Conservation (phyloP, 345 rosid genomes). For the Syzygium oleosum region DNA sequence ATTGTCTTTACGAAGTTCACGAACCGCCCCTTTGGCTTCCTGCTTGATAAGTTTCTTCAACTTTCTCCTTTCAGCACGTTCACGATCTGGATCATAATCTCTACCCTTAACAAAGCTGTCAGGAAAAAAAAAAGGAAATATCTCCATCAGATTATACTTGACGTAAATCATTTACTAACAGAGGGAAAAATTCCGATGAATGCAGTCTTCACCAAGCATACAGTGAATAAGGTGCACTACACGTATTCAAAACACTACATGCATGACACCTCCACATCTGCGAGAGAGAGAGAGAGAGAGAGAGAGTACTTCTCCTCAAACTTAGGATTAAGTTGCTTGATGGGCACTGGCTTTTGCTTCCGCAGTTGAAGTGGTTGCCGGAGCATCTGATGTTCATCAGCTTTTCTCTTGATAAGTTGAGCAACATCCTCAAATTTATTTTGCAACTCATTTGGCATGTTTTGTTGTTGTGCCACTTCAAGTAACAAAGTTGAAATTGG, state of each 20-base stretch:
- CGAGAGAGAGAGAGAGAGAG: not conserved
- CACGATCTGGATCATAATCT: slow-evolving; percentile 91
- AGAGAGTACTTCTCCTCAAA: slow-evolving; percentile 61
- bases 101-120: slow-evolving; percentile 80
- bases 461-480: slow-evolving; percentile 46
- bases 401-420: slow-evolving; percentile 43
- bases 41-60: slow-evolving; percentile 40
- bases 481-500: slow-evolving; percentile 46
- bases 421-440: slow-evolving; percentile 43
- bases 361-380: slow-evolving; percentile 74
- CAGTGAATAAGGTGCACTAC: not conserved
- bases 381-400: slow-evolving; percentile 28
- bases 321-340: slow-evolving; percentile 66
- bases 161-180: not conserved
- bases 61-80: slow-evolving; percentile 58
- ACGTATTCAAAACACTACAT: not conserved
- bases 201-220: not conserved
- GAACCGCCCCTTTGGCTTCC: slow-evolving; percentile 67
- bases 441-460: slow-evolving; percentile 38
- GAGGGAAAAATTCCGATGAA: not conserved
- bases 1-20: slow-evolving; percentile 86
- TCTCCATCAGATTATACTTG: not conserved
- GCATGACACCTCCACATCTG: not conserved
- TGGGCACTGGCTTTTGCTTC: slow-evolving; percentile 69
- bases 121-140: not conserved